Base-by-base conservation (phyloP, 2,329 filamentous ascomycete species). In the Trichophyton rubrum region DNA sequence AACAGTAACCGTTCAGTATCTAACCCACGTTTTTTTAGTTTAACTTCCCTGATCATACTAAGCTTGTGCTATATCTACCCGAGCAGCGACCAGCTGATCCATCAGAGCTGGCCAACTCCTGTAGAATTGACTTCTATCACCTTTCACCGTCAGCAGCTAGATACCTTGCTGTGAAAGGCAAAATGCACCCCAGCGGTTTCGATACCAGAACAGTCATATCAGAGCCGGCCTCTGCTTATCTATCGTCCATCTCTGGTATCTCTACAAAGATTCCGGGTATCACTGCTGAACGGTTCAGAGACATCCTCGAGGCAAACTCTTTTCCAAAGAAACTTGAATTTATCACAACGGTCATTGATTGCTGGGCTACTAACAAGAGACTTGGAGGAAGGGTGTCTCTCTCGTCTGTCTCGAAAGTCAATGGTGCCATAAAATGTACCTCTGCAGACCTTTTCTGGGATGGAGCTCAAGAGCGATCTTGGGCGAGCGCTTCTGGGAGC, bases 21-120 rank as follows among this genome's bases (percentile, higher is more conserved):
- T 38, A 38, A 38, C 15, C 30, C 1, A 38, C 38, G 9, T 59
- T 6, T 35, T 33, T 33, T 13, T 40, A 75, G 68, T 79, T 80
- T 69, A 80, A 80, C 64, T 80, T 79, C 64, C 78, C 78, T 1
- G 78, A 80, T 60, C 78, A 80, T 62, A 80, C 78, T 11, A 80
- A 80, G 64, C 70, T 80, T 11, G 72, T 78, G n/a, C 68, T 79
- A 38, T 75, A 77, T 3, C 70, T 72, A 13, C 72, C 70, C 15
- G 71, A 70, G 41, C 71, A 69, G n/a, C 67, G 72, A 60, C n/a
- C 51, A 1, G 9, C 20, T 27, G 59, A 13, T 30, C 59, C 45
- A 9, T 59, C 62, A 9, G 40, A 49, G 33, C 58, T 63, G 15
- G 51, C 56, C n/a, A 33, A 45, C 2, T 51, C 38, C 70, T 74